These are phyloP conservation scores for Coniochaeta pulveracea DNA, from an alignment of 2,329 filamentous ascomycete genomes.

Conservation along the genomic window DNA sequence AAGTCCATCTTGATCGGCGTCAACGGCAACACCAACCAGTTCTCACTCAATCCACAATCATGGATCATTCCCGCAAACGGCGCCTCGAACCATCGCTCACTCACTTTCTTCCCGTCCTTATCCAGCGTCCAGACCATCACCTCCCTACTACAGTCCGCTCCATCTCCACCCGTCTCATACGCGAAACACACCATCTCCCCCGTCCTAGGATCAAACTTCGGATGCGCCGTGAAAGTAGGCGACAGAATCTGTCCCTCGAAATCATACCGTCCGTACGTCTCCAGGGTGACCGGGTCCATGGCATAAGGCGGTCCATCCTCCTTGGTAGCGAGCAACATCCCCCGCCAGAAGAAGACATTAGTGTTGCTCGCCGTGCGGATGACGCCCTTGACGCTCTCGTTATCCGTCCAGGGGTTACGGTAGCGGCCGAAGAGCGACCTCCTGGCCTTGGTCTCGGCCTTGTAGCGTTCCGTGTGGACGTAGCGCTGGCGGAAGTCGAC, in stretches of 20 bases:
- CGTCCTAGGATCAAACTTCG: conserved; percentile 38
- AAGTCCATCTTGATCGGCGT: conserved; percentile 34
- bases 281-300: conserved; percentile 35
- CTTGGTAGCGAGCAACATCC: conserved; percentile 41
- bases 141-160: conserved; percentile 28
- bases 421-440: conserved; percentile 39
- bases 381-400: conserved; percentile 40
- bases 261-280: conserved; percentile 37
- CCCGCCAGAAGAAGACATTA: conserved; percentile 47
- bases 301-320: conserved; percentile 41
- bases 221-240: conserved; percentile 39
- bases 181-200: conserved; percentile 41
- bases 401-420: conserved; percentile 45
- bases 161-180: conserved; percentile 33
- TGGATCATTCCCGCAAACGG: conserved; percentile 43
- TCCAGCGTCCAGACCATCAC: conserved; percentile 35
- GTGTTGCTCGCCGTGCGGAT: conserved; percentile 48
- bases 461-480: conserved; percentile 25
- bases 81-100: conserved; percentile 36
- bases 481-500: conserved; percentile 31
- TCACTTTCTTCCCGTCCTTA: conserved; percentile 27
- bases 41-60: conserved; percentile 34
- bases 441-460: conserved; percentile 17
- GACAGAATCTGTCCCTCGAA: conserved; percentile 36
- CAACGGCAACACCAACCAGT: conserved; percentile 34